Evolutionary conservation across 2,329 filamentous ascomycete genomes (phyloP).

Genomic region (Penicillium vulpinum): DNA sequence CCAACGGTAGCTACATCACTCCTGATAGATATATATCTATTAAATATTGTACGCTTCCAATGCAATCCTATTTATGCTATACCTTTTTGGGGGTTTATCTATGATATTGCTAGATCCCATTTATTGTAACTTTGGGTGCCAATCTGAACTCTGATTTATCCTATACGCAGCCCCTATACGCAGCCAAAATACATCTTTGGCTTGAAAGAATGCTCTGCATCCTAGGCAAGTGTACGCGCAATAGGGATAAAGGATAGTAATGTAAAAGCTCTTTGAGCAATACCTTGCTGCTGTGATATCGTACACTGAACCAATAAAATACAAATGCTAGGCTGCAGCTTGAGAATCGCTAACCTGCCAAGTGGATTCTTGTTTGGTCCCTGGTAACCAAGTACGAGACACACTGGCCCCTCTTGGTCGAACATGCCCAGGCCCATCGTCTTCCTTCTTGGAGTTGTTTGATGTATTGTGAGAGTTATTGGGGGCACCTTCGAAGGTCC

Average conservation of each 20-base stretch:
- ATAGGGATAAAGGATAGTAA: constrained; percentile 1
- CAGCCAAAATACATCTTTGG: not conserved
- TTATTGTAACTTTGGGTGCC: not conserved
- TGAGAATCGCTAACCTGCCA: constrained; percentile 61
- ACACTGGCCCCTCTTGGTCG: constrained; percentile 43
- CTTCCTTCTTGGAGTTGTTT: constrained; percentile 43
- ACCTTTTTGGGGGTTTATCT: not conserved
- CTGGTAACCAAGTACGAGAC: constrained; percentile 63
- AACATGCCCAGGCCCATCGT: constrained; percentile 47
- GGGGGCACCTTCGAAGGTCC: constrained; percentile 22
- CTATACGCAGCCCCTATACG: not conserved
- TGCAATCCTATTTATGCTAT: not conserved
- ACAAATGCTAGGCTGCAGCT: constrained; percentile 19
- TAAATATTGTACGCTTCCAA: not conserved
- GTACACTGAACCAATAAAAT: constrained; percentile 10
- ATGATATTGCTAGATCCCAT: not conserved
- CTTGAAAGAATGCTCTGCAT: not conserved
- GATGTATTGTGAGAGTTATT: constrained; percentile 20
- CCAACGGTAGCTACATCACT: constrained; percentile 62
- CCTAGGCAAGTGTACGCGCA: not conserved
- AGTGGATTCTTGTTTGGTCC: constrained; percentile 82
- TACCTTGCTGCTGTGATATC: constrained; percentile 17
- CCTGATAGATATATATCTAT: not conserved
- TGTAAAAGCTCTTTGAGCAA: not conserved
- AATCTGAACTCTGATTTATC: not conserved